These are phyloP conservation scores for Suhomyces chickasaworum DNA, from an alignment of 1,139 yeast genomes.

Conservation along the genomic window DNA sequence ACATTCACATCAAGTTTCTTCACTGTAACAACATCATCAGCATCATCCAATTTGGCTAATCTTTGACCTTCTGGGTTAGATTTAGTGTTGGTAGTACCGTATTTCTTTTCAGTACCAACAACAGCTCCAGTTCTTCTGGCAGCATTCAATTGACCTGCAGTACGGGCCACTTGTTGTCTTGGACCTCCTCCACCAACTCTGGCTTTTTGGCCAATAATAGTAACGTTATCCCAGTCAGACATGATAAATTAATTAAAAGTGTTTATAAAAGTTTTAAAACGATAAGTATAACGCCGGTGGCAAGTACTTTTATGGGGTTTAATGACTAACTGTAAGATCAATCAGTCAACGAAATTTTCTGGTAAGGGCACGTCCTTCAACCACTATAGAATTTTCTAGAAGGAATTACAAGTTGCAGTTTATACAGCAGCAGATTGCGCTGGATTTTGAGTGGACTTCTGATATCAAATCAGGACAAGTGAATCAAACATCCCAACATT, in stretches of 20 bases:
- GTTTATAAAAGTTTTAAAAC: not conserved
- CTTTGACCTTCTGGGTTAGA: slow-evolving; percentile 91
- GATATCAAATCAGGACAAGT: too few relatives aligned
- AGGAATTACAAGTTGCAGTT: not conserved
- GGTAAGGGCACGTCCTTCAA: slow-evolving; percentile 7
- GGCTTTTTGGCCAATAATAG: slow-evolving; percentile 85
- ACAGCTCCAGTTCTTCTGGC: slow-evolving; percentile 92
- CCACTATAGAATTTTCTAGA: slow-evolving; percentile 2
- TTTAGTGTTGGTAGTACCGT: slow-evolving; percentile 65
- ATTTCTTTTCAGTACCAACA: slow-evolving; percentile 91
- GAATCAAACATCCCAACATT: too few relatives aligned
- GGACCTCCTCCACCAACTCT: slow-evolving; percentile 90
- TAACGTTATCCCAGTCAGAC: slow-evolving; percentile 89
- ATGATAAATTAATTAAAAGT: slow-evolving; percentile 20
- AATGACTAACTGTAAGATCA: not conserved
- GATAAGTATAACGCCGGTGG: not conserved
- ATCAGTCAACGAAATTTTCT: slow-evolving; percentile 1
- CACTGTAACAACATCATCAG: slow-evolving; percentile 91
- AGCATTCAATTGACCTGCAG: slow-evolving; percentile 78
- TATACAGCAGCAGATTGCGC: not conserved
- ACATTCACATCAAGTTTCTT: slow-evolving; percentile 82
- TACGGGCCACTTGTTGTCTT: slow-evolving; percentile 78
- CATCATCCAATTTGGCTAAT: slow-evolving; percentile 87
- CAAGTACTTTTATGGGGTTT: not conserved
- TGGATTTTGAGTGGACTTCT: not conserved